These are phyloP conservation scores for Eutypella sp. DNA, from an alignment of 2,329 filamentous ascomycete species.

Conservation along the genomic window DNA sequence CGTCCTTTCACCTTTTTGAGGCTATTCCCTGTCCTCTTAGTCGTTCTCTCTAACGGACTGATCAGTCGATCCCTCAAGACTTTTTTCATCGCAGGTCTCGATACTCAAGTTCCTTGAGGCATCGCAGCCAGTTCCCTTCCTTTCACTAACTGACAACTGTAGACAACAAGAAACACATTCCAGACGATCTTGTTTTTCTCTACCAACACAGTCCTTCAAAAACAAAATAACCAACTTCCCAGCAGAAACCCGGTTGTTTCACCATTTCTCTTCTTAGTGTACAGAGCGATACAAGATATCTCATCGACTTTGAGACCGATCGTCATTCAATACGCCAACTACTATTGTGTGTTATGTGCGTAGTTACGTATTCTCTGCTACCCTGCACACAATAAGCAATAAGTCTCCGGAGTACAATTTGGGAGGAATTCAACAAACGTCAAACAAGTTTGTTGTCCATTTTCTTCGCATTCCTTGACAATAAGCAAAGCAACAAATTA, in stretches of 20 bases:
- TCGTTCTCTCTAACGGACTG: not conserved
- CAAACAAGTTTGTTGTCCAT: too few relatives aligned
- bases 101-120: not conserved
- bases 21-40: not conserved
- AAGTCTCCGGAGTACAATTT: too few relatives aligned
- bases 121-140: constrained; percentile 15
- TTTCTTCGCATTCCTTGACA: too few relatives aligned
- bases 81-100: not conserved
- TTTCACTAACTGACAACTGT: constrained; percentile 7
- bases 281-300: too few relatives aligned
- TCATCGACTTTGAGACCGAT: not conserved
- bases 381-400: too few relatives aligned
- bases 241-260: constrained; percentile 33
- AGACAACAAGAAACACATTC: too few relatives aligned
- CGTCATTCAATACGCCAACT: too few relatives aligned
- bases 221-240: constrained; percentile 16
- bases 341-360: too few relatives aligned
- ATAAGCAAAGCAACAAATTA: too few relatives aligned
- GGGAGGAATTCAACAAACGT: not conserved
- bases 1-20: not conserved
- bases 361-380: too few relatives aligned
- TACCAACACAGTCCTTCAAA: constrained; percentile 17
- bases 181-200: constrained; percentile 14
- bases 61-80: not conserved
- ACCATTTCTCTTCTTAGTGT: constrained; percentile 21